phyloP scores from a whole-genome alignment of 2,329 filamentous ascomycete species.

The Graphiopsis chlorocephala region DNA sequence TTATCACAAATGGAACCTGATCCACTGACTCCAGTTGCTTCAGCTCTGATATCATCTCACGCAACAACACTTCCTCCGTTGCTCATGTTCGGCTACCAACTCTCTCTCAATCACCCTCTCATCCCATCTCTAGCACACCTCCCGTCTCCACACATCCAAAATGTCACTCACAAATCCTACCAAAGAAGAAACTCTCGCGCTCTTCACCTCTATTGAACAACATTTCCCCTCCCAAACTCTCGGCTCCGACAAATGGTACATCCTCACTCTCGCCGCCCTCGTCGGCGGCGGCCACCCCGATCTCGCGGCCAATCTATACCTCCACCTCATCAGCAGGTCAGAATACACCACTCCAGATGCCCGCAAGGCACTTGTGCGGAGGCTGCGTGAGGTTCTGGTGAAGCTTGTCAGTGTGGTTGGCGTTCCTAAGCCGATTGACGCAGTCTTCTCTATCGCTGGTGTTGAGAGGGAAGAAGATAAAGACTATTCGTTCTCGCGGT shows the following conservation, averaged over 20 bases:
- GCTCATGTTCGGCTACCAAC: no score
- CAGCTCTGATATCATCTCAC: not conserved
- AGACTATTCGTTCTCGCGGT: constrained; percentile 54
- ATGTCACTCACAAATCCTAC: constrained; percentile 12
- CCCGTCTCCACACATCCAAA: no score
- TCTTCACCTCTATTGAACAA: constrained; percentile 44
- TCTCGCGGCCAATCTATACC: constrained; percentile 54
- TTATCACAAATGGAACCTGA: not conserved
- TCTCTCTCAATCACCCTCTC: no score
- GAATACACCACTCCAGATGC: constrained; percentile 43
- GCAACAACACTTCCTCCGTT: no score
- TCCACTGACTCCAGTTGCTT: not conserved
- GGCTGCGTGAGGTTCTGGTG: constrained; percentile 57
- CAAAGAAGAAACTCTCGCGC: constrained; percentile 1
- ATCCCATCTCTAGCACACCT: no score
- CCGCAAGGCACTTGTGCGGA: constrained; percentile 49
- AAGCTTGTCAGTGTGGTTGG: constrained; percentile 59
- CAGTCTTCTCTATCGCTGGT: constrained; percentile 55
- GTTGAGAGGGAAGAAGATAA: constrained; percentile 56
- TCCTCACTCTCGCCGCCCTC: constrained; percentile 46
- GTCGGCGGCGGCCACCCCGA: constrained; percentile 53
- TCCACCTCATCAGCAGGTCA: constrained; percentile 52
- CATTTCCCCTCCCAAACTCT: constrained; percentile 44
- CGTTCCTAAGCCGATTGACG: constrained; percentile 62
- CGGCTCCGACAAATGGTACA: constrained; percentile 48